phyloP scores from a whole-genome alignment of 2,329 filamentous ascomycete genomes.

The Fusarium sp. region DNA sequence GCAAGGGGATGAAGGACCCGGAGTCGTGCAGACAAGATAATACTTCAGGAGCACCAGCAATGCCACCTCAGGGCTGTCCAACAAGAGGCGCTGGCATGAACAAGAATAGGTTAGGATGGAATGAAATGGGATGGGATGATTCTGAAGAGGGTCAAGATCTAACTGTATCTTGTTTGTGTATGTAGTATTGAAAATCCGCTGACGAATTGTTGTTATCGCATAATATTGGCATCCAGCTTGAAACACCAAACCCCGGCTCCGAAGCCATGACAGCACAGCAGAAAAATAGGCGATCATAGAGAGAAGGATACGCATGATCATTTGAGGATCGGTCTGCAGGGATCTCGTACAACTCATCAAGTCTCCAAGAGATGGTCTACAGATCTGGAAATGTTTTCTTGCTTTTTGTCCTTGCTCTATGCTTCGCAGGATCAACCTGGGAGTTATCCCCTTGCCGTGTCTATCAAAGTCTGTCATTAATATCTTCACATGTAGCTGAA shows the following conservation, averaged over 20 bases:
- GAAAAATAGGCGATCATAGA: slow-evolving; percentile 9
- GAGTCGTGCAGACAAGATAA: slow-evolving; percentile 15
- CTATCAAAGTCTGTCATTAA: not conserved
- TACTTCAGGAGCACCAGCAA: slow-evolving; percentile 6
- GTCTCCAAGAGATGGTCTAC: not conserved
- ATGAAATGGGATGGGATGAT: slow-evolving; percentile 26
- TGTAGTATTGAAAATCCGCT: not conserved
- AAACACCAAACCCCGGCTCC: slow-evolving; percentile 32
- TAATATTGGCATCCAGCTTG: slow-evolving; percentile 24
- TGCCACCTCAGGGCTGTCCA: slow-evolving; percentile 18
- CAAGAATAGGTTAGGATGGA: slow-evolving; percentile 1
- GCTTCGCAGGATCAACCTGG: slow-evolving; percentile 2
- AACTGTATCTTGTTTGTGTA: slow-evolving; percentile 11
- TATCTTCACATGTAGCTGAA: not conserved
- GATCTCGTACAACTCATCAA: slow-evolving; percentile 16
- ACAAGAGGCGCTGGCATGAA: slow-evolving; percentile 29
- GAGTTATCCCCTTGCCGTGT: not conserved
- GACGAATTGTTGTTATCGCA: slow-evolving; percentile 11
- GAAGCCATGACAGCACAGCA: slow-evolving; percentile 35
- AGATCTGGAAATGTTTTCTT: slow-evolving; percentile 13
- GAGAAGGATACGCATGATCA: slow-evolving; percentile 19
- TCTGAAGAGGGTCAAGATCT: not conserved
- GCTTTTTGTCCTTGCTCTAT: not conserved
- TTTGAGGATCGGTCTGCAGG: slow-evolving; percentile 29
- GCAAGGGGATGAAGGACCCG: slow-evolving; percentile 1